Evolutionary conservation across 1,284 basidiomycete genomes (phyloP), one percentile per base, ranked within the genome.

Genomic region (Ustilago nuda): DNA sequence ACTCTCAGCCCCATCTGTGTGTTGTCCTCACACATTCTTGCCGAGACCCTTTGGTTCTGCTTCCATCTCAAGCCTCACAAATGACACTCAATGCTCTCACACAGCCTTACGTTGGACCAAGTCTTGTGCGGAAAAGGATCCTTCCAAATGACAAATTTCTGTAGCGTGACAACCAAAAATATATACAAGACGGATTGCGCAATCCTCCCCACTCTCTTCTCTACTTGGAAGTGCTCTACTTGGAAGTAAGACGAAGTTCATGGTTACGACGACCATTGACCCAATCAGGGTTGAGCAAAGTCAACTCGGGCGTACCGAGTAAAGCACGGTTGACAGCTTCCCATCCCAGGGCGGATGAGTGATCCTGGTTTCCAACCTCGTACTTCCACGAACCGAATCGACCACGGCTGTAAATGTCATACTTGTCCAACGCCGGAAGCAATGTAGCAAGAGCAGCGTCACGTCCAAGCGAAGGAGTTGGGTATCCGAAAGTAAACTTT

Each of bases 301-400:
- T 88, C 78, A 88, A 82, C 71, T 88, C 88, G 8, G 87, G 86
- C 9, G 84, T 82, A 45, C 88, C 88, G 56, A 87, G 87, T 8
- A 88, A 69, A 5, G 88, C 86, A 51, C 86, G 85, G 78, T 89
- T 88, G 50, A 87, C 87, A 7, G 88, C 88, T 79, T 89, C 88
- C 54, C 88, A 88, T 32, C 88, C 88, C 30, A 89, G 84, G 87
- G 88, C 88, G 81, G 88, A 88, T 70, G 87, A 87, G 76, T 89
- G 88, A 76, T 89, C 88, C 79, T 89, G 88, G 79, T 89, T 89
- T 1, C 88, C 88, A 9, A 87, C 87, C 81, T 88, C 87, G 81
- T 88, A 88, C 79, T 87, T 87, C 87, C 88, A 89, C 51, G 87
- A 87, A n/a, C 88, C 88, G 79, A 89, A 89, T 56, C 88, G 85